Base-by-base conservation (phyloP, 495 filamentous ascomycete species). In the Hypoxylon crocopeplum region DNA sequence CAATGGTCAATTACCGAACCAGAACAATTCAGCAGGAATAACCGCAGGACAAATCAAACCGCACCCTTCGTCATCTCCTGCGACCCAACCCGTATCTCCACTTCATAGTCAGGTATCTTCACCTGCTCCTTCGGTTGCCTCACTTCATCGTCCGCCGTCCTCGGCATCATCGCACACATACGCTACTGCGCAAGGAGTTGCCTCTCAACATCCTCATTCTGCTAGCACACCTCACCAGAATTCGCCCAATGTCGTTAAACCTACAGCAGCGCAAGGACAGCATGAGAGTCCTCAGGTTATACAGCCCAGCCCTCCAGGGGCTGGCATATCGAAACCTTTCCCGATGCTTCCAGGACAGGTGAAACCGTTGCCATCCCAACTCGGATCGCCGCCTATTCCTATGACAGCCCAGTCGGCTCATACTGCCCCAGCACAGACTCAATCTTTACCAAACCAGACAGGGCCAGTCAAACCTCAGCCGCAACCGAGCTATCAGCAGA, bases 311-410 rank as follows among this genome's bases (percentile, higher is more conserved):
- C 40, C 13, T 6, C 56, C 62, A 36, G 36, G 27, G 13, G 44
- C 25, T 19, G 34, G 50, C 12, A 8, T 33, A 0, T 25, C 41
- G 5, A 68, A 63, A 16, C 64, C 68, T 2, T 70, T 59, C 34
- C 68, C 68, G 15, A 70, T 68, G 68, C 64, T 70, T 33, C 68
- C 68, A 1, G 68, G 68, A 15, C 68, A 70, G 47, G 55, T 70
- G 7, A 66, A 49, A 10, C 64, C 68, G 11, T 32, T 67, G 12
- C 60, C 68, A 7, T 68, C 64, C 13, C 68, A 70, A 42, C 5
- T 70, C 5, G 68, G 68, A 34, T 60, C 68, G 1, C 17, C 47
- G 29, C 42, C 61, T 21, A 29, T 56, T 27, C 24, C 44, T 6
- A n/a, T 29, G n/a, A 46, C 37, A n/a, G 6, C n/a, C 5, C 54